Evolutionary conservation across 2,329 filamentous ascomycete species (phyloP).

Genomic region (Cladosporium sp.): DNA sequence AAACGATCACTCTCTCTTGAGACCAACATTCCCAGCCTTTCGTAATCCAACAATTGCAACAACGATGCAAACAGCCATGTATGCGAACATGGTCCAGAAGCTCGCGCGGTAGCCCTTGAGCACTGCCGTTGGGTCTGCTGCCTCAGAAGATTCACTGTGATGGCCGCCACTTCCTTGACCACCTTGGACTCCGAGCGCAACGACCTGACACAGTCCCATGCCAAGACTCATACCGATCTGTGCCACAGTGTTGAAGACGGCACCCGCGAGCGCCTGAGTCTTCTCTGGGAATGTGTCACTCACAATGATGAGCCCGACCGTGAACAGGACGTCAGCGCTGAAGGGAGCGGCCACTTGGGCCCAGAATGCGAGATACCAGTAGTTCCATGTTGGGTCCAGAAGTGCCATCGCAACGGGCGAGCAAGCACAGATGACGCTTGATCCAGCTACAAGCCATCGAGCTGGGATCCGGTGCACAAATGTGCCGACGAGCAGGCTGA

Average conservation of each 20-base stretch:
- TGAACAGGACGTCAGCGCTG: conserved; percentile 10
- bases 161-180: neutral
- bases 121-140: conserved; percentile 14
- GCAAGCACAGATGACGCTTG: conserved; percentile 12
- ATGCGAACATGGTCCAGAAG: conserved; percentile 38
- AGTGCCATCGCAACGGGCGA: conserved; percentile 13
- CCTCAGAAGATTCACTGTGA: neutral
- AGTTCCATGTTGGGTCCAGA: conserved; percentile 8
- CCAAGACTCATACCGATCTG: conserved; percentile 43
- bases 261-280: conserved; percentile 43
- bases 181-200: conserved; percentile 2
- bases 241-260: conserved; percentile 43
- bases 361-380: conserved; percentile 13
- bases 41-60: conserved; percentile 34
- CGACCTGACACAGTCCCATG: conserved; percentile 16
- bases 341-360: conserved; percentile 11
- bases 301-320: neutral
- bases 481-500: conserved; percentile 42
- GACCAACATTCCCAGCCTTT: conserved; percentile 38
- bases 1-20: conserved; percentile 33
- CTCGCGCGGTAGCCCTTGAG: conserved; percentile 38
- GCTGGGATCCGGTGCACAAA: conserved; percentile 18
- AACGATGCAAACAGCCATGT: conserved; percentile 26
- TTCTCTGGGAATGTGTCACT: conserved; percentile 29
- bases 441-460: conserved; percentile 20